Evolutionary conservation across 768 basidiomycete genomes (phyloP).

Genomic region (Tephrocybe sp.): DNA sequence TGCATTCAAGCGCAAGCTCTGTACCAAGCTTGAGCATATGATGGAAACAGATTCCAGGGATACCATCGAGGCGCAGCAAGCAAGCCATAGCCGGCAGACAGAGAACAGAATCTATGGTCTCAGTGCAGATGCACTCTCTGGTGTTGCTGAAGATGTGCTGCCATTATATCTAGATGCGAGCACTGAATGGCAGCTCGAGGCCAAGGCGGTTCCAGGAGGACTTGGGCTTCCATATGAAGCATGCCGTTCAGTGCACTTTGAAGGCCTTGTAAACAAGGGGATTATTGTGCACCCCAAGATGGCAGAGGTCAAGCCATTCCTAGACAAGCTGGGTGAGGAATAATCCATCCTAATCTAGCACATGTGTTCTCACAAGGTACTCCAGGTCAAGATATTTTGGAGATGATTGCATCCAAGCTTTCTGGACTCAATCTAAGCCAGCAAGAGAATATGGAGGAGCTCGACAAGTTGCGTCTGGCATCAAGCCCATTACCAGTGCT

Average conservation of each 20-base stretch:
- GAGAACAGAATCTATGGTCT: conserved; percentile 30
- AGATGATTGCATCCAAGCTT: no score
- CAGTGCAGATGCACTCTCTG: conserved; percentile 20
- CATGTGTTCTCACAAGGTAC: no score
- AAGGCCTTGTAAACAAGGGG: no score
- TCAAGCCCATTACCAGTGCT: no score
- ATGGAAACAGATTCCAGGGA: conserved; percentile 10
- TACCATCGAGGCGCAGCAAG: conserved; percentile 22
- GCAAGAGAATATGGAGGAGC: no score
- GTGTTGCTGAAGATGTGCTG: conserved; percentile 24
- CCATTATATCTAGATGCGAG: conserved; percentile 24
- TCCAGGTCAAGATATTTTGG: no score
- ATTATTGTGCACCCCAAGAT: no score
- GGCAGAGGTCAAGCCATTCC: no score
- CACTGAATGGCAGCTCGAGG: conserved; percentile 20
- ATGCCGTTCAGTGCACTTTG: background rate
- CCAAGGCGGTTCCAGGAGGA: conserved; percentile 23
- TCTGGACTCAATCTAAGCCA: no score
- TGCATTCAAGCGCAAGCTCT: conserved; percentile 19
- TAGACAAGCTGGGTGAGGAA: no score
- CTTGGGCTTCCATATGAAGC: conserved; percentile 12
- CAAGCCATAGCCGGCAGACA: conserved; percentile 20
- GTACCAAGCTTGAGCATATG: background rate
- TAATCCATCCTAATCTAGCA: no score
- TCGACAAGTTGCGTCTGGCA: no score